Evolutionary conservation across 805 yeast genomes (phyloP).

Genomic region (Nakazawaea sp.): DNA sequence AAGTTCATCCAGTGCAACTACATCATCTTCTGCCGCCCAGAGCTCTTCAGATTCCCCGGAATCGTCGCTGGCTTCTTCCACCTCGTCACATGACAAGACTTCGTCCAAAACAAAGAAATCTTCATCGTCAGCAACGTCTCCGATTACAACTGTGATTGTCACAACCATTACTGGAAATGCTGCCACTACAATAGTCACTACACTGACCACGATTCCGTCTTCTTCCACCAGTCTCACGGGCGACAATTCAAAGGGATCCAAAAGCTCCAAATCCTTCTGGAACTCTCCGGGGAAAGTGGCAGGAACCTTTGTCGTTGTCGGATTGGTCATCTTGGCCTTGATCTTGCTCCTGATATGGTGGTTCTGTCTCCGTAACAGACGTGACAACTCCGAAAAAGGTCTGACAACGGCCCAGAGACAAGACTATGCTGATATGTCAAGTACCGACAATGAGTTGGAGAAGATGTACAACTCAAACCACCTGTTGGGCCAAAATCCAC

Average conservation of each 20-base stretch:
- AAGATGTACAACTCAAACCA: constrained; percentile 16
- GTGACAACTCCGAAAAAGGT: constrained; percentile 4
- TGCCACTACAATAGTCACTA: constrained; percentile 16
- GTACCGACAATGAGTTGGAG: constrained; percentile 12
- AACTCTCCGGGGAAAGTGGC: constrained; percentile 71
- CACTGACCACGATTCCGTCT: constrained; percentile 15
- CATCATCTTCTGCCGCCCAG: constrained; percentile 9
- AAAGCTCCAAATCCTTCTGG: constrained; percentile 42
- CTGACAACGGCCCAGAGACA: too few species aligned
- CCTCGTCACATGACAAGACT: constrained; percentile 9
- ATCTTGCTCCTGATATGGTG: constrained; percentile 36
- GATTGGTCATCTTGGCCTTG: constrained; percentile 45
- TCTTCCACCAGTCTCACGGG: constrained; percentile 13
- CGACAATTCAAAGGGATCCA: constrained; percentile 6
- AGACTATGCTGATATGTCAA: constrained; percentile 12
- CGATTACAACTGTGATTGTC: constrained; percentile 12
- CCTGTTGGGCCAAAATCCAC: constrained; percentile 12
- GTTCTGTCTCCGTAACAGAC: constrained; percentile 16
- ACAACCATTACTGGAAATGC: constrained; percentile 17
- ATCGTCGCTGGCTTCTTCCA: constrained; percentile 15
- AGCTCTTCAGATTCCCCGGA: constrained; percentile 12
- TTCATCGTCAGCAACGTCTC: neutral
- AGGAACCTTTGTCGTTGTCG: constrained; percentile 79
- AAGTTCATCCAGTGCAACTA: constrained; percentile 5
- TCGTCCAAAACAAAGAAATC: neutral